A percentile compares a stretch with the other conserved stretches of the same genome.
Evolutionary conservation across 331 rosid genomes (phyloP).

Genomic region (Cydonia oblonga): DNA sequence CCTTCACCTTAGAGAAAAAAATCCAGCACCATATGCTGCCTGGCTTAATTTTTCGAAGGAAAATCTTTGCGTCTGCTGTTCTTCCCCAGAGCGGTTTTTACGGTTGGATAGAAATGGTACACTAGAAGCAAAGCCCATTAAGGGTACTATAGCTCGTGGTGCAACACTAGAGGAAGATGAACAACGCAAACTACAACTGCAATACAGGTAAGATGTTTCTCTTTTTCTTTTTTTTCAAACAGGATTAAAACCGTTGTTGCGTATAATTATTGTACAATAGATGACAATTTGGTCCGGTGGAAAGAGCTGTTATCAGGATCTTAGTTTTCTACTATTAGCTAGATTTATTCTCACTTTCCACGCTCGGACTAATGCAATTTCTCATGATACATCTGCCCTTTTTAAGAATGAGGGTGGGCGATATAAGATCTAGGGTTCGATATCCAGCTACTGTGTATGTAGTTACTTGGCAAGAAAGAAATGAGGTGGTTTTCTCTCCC

Average conservation of each 20-base stretch:
- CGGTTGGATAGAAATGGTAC: constrained; percentile 55
- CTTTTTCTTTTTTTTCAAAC: background rate
- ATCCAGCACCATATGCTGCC: constrained; percentile 97
- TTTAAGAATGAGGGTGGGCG: background rate
- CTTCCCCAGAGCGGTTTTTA: constrained; percentile 94
- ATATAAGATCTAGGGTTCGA: background rate
- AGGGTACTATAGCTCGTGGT: constrained; percentile 92
- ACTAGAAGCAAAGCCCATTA: constrained; percentile 95
- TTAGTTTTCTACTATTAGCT: background rate
- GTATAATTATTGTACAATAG: background rate
- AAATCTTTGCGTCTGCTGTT: constrained; percentile 65
- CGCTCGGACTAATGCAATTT: background rate
- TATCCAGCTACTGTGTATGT: background rate
- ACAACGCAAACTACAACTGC: constrained; percentile 49
- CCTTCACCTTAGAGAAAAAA: constrained; percentile 74
- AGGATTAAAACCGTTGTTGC: background rate
- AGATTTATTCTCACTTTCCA: background rate
- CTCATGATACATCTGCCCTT: background rate
- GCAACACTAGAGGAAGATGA: constrained; percentile 64
- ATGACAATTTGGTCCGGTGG: background rate
- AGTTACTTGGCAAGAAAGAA: background rate
- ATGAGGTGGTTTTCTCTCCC: background rate
- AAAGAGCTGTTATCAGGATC: background rate
- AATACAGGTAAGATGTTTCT: constrained; percentile 43
- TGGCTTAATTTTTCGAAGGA: constrained; percentile 87